Percentiles rank a stretch among this genome's conserved stretches.
Evolutionary conservation across 805 yeast genomes (phyloP).

Genomic region (Grigorovia humatica): DNA sequence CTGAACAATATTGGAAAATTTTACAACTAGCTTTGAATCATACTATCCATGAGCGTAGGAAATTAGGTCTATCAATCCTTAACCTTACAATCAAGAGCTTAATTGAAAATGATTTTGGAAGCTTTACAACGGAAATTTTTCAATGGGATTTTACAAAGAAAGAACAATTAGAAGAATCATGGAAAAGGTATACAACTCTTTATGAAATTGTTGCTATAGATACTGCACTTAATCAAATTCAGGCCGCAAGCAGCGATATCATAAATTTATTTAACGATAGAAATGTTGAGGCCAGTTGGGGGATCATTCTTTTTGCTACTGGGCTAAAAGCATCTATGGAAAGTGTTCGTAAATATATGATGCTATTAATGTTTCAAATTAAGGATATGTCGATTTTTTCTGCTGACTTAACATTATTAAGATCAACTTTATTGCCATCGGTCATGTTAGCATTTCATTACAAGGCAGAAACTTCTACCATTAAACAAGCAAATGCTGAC

Average conservation of each 20-base stretch:
- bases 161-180: slow-evolving; percentile 32
- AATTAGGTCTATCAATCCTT: slow-evolving; percentile 55
- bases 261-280: slow-evolving; percentile 38
- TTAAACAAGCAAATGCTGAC: neutral
- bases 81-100: slow-evolving; percentile 47
- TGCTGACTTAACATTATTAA: slow-evolving; percentile 30
- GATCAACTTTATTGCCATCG: slow-evolving; percentile 42
- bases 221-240: slow-evolving; percentile 76
- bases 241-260: slow-evolving; percentile 63
- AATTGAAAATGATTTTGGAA: slow-evolving; percentile 4
- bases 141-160: slow-evolving; percentile 23
- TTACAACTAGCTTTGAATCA: slow-evolving; percentile 49
- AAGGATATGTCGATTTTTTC: slow-evolving; percentile 39
- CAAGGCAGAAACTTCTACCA: slow-evolving; percentile 28
- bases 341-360: slow-evolving; percentile 55
- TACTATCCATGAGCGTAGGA: slow-evolving; percentile 54
- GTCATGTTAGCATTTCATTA: slow-evolving; percentile 57
- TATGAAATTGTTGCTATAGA: slow-evolving; percentile 77
- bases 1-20: slow-evolving; percentile 41
- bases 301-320: slow-evolving; percentile 58
- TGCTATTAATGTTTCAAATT: slow-evolving; percentile 45
- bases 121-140: slow-evolving; percentile 9
- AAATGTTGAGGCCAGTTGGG: slow-evolving; percentile 63
- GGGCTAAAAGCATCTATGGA: slow-evolving; percentile 73
- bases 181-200: slow-evolving; percentile 66